Percentiles rank a stretch among this genome's conserved stretches.
Conservation (phyloP, 176 grass and related monocot species). For the Zea luxurians region DNA sequence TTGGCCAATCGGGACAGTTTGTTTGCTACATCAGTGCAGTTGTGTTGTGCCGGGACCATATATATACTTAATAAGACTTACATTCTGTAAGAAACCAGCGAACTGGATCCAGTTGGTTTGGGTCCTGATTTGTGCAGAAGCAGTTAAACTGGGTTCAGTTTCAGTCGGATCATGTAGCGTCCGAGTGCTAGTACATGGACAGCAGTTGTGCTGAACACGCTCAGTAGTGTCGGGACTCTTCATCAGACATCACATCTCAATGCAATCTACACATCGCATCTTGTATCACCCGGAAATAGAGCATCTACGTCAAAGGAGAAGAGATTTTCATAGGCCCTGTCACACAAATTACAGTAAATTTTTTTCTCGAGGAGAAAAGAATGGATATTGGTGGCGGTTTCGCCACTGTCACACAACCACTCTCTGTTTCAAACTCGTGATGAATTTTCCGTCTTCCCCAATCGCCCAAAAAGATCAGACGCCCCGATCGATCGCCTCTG, state of each 20-base stretch:
- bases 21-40: not conserved
- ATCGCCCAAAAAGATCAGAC: constrained; percentile 20
- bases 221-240: constrained; percentile 11
- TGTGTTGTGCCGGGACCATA: not conserved
- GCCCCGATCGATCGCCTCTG: constrained; percentile 29
- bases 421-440: constrained; percentile 29
- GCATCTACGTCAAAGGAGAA: too few species aligned
- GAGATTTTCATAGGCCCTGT: too few species aligned
- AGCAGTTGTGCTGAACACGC: not conserved
- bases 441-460: constrained; percentile 21
- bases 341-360: not conserved
- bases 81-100: not conserved
- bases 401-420: not conserved
- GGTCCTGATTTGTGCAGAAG: constrained; percentile 6
- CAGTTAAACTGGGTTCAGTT: constrained; percentile 21
- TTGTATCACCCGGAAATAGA: not conserved
- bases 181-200: too few species aligned
- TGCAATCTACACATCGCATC: not conserved
- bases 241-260: not conserved
- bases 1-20: not conserved
- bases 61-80: not conserved
- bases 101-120: not conserved
- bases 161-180: not conserved
- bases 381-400: constrained; percentile 33
- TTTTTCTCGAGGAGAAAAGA: not conserved